phyloP scores from a whole-genome alignment of 1,139 yeast species.

The Candida sanyaensis region DNA sequence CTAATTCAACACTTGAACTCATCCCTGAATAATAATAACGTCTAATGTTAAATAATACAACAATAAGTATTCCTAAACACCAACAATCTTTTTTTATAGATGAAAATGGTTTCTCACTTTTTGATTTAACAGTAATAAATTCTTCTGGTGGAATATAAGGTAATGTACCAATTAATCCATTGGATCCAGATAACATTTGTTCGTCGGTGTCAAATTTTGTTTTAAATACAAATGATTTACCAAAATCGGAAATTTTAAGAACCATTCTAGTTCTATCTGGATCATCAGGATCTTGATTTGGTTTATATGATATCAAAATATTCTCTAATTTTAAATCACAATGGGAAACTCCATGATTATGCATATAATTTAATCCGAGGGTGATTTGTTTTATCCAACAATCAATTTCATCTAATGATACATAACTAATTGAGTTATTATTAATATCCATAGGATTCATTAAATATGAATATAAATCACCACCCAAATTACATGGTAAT shows the following conservation, averaged over 20 bases:
- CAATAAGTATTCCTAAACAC: slow-evolving; percentile 61
- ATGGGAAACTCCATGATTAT: slow-evolving; percentile 74
- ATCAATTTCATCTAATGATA: slow-evolving; percentile 59
- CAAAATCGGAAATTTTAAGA: slow-evolving; percentile 67
- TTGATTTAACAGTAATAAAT: slow-evolving; percentile 21
- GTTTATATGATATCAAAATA: slow-evolving; percentile 36
- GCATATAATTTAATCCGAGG: slow-evolving; percentile 67
- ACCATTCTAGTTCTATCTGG: slow-evolving; percentile 32
- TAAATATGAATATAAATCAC: slow-evolving; percentile 56
- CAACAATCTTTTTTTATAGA: slow-evolving; percentile 66
- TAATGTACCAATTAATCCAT: slow-evolving; percentile 73
- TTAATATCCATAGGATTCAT: slow-evolving; percentile 20
- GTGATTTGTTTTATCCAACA: slow-evolving; percentile 70
- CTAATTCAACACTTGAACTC: slow-evolving; percentile 11
- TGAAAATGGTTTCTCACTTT: slow-evolving; percentile 44
- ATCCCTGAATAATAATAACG: slow-evolving; percentile 24
- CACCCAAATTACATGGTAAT: slow-evolving; percentile 78
- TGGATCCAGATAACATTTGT: slow-evolving; percentile 48
- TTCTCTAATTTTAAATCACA: slow-evolving; percentile 76
- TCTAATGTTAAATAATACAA: slow-evolving; percentile 34
- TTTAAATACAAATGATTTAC: slow-evolving; percentile 74
- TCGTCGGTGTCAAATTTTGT: slow-evolving; percentile 66
- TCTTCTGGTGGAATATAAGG: slow-evolving; percentile 80
- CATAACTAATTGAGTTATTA: slow-evolving; percentile 14
- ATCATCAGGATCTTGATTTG: slow-evolving; percentile 19